Evolutionary conservation across 306 rosid species (phyloP), one percentile per base, ranked within the genome.

Genomic region (Vigna nakashimae): DNA sequence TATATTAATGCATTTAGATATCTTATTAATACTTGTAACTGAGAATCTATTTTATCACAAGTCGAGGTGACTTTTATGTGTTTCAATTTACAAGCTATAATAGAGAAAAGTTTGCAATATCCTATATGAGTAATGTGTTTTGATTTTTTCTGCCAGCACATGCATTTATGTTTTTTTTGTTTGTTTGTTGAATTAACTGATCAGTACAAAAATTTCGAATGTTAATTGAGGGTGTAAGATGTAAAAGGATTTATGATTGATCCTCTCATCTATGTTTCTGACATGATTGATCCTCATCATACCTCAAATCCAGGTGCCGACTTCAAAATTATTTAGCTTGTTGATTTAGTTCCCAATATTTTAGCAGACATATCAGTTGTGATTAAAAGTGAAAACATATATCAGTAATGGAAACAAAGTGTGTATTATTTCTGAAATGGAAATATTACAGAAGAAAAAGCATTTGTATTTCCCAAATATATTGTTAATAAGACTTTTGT

Each of bases 21-120:
- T 50, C 65, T 15, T 45, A 45, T 49, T 63, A 11, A 50, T n/a
- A 50, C 22, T 64, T 50, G 62, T 79, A 34, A 34, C 4, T 50
- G 48, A 62, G 64, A 63, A 51, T 65, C 15, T 18, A 32, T 34
- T 75, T 9, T 34, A 34, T 40, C 18, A 24, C 60, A 52, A 58
- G 40, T 46, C 10, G 52, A 17, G 22, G 28, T 43, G 67, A 13
- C 38, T 20, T 49, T 75, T 24, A 3, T 46, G 6, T 40, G 74
- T 42, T 51, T 66, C 55, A 55, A 53, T 53, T 53, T 53, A 53
- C 14, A 50, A 52, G 42, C 15, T 20, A 17, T 62, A 34, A 4
- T 60, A 38, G 26, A 20, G 28, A 32, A 40, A 18, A 12, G 22
- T 5, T 40, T 6, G 18, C 14, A 4, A 48, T 16, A 45, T 64